Evolutionary conservation across 1,284 basidiomycete genomes (phyloP).

Genomic region (Trichosporon sp.): DNA sequence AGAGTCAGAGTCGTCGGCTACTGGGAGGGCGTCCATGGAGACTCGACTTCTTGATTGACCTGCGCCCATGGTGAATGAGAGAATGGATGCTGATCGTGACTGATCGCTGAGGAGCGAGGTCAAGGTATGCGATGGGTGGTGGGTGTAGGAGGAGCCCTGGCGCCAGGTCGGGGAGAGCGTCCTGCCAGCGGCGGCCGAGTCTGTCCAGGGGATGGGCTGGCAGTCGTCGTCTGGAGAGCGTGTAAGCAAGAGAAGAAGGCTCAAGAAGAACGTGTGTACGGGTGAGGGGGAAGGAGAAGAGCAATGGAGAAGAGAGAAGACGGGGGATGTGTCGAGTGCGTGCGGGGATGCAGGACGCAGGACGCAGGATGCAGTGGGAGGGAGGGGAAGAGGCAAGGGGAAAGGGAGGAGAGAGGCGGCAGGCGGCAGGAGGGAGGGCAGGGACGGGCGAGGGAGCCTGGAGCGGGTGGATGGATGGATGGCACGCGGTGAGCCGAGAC

Average conservation of each 20-base stretch:
- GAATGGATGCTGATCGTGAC: conserved; percentile 11
- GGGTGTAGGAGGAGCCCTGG: neutral
- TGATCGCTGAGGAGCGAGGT: neutral
- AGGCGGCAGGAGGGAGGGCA: neutral
- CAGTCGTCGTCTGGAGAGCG: neutral
- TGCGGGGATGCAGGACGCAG: neutral
- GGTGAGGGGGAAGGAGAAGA: no score
- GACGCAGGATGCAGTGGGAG: neutral
- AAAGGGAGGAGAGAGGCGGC: neutral
- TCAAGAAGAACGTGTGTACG: neutral
- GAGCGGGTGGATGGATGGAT: neutral
- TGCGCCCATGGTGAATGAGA: conserved; percentile 3
- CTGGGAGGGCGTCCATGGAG: conserved; percentile 20
- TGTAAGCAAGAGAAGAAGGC: neutral
- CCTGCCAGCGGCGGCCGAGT: neutral
- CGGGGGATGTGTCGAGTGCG: neutral
- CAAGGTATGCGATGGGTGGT: conserved; percentile 4
- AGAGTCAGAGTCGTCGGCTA: conserved; percentile 9
- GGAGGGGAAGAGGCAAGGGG: neutral
- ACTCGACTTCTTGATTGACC: conserved; percentile 18
- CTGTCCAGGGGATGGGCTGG: conserved; percentile 5
- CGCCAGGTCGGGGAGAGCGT: conserved; percentile 3
- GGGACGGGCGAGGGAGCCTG: neutral
- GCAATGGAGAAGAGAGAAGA: neutral
- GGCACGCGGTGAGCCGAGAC: neutral